These are phyloP conservation scores for Kwoniella bestiolae DNA, from an alignment of 768 basidiomycete species.

Conservation along the genomic window DNA sequence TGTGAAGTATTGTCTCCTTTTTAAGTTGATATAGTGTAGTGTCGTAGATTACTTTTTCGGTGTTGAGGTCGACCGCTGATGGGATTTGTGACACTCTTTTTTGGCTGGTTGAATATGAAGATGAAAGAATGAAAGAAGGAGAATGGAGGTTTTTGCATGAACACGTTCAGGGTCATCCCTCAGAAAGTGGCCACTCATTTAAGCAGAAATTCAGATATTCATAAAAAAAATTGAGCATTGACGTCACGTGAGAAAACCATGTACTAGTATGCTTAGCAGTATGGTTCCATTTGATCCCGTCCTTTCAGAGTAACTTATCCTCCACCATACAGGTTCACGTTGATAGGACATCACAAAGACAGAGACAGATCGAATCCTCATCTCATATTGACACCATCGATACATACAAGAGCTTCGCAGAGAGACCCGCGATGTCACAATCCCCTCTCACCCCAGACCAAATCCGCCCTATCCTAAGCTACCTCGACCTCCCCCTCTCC, in stretches of 20 bases:
- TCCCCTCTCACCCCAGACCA: slow-evolving; percentile 27
- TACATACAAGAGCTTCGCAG: too few relatives aligned
- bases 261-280: neutral
- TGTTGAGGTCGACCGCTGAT: neutral
- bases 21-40: neutral
- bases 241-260: slow-evolving; percentile 31
- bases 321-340: slow-evolving; percentile 15
- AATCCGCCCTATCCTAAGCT: slow-evolving; percentile 33
- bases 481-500: slow-evolving; percentile 43
- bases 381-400: too few relatives aligned
- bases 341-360: neutral
- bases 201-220: neutral
- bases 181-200: slow-evolving; percentile 12
- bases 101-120: neutral
- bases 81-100: neutral
- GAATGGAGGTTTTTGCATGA: neutral
- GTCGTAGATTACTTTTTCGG: neutral
- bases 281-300: slow-evolving; percentile 20
- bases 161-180: neutral
- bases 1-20: slow-evolving; percentile 15
- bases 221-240: slow-evolving; percentile 16
- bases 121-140: neutral
- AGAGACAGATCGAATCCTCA: too few relatives aligned
- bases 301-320: neutral
- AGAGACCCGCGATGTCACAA: slow-evolving; percentile 9